A percentile compares a stretch with the other conserved stretches of the same genome.
These are phyloP conservation scores for Diddensiella caesifluorescens DNA, from an alignment of 805 yeast genomes.

Conservation along the genomic window DNA sequence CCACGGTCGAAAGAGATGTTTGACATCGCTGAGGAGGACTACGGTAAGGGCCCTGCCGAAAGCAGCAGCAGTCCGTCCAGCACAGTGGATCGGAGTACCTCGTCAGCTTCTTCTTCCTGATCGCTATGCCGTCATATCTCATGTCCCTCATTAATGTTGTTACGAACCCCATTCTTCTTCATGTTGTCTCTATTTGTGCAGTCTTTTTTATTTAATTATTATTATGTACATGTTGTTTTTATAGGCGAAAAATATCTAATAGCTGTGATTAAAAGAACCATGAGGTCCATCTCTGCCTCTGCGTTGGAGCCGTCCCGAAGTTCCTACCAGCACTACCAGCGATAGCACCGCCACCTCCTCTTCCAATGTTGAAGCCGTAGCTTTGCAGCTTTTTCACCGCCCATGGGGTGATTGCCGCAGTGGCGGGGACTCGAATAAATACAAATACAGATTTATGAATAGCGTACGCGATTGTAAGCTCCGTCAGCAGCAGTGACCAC, in stretches of 20 bases:
- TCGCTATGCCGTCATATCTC: neutral
- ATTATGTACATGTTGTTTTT: too few relatives aligned
- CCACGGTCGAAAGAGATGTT: too few relatives aligned
- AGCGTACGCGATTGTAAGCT: constrained; percentile 86
- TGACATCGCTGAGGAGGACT: too few relatives aligned
- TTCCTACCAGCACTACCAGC: constrained; percentile 28
- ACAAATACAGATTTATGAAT: constrained; percentile 76
- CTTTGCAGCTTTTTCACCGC: constrained; percentile 58
- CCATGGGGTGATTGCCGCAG: constrained; percentile 87
- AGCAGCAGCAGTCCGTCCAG: too few relatives aligned
- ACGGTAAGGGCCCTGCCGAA: too few relatives aligned
- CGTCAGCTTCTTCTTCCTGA: neutral
- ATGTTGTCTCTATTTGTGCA: too few relatives aligned
- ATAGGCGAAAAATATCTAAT: too few relatives aligned
- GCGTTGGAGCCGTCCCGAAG: constrained; percentile 50
- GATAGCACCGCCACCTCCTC: constrained; percentile 30
- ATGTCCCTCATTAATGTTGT: too few relatives aligned
- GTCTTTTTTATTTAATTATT: too few relatives aligned
- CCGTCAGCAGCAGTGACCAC: constrained; percentile 58
- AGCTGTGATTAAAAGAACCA: constrained; percentile 54
- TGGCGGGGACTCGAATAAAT: constrained; percentile 77
- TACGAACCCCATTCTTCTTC: too few relatives aligned
- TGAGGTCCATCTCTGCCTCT: constrained; percentile 51
- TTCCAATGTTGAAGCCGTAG: constrained; percentile 78
- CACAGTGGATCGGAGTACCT: too few relatives aligned